Evolutionary conservation across 768 basidiomycete species (phyloP).

Genomic region (Kwoniella shandongensis): DNA sequence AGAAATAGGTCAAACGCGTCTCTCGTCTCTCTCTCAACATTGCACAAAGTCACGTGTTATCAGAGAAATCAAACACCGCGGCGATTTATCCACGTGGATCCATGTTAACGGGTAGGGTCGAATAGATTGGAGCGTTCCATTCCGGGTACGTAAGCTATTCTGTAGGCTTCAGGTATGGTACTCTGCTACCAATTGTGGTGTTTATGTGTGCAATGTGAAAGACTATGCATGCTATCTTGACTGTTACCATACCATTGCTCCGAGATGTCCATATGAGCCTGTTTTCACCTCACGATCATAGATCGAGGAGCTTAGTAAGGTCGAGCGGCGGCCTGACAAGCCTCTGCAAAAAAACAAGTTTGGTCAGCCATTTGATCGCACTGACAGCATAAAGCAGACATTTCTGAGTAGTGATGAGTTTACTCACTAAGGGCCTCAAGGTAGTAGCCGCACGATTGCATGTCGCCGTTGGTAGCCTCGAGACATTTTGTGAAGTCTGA

Average conservation of each 20-base stretch:
- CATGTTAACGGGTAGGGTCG: too few relatives aligned
- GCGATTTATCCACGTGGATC: neutral
- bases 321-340: conserved; percentile 53
- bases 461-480: conserved; percentile 52
- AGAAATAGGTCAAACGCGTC: neutral
- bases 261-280: too few relatives aligned
- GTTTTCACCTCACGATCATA: too few relatives aligned
- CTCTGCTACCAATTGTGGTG: too few relatives aligned
- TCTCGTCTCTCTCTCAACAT: too few relatives aligned
- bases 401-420: neutral
- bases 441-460: conserved; percentile 51
- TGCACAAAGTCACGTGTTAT: neutral
- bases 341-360: conserved; percentile 34
- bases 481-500: conserved; percentile 54
- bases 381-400: neutral
- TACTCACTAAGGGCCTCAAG: conserved; percentile 50
- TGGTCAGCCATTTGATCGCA: neutral
- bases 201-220: too few relatives aligned
- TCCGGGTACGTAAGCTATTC: too few relatives aligned
- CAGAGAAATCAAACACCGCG: conserved; percentile 4
- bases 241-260: too few relatives aligned
- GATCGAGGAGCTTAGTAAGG: conserved; percentile 40
- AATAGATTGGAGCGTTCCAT: too few relatives aligned
- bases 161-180: too few relatives aligned
- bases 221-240: too few relatives aligned